Base-by-base conservation (phyloP, 2,329 filamentous ascomycete genomes). In the Paracamarosporium sp. region DNA sequence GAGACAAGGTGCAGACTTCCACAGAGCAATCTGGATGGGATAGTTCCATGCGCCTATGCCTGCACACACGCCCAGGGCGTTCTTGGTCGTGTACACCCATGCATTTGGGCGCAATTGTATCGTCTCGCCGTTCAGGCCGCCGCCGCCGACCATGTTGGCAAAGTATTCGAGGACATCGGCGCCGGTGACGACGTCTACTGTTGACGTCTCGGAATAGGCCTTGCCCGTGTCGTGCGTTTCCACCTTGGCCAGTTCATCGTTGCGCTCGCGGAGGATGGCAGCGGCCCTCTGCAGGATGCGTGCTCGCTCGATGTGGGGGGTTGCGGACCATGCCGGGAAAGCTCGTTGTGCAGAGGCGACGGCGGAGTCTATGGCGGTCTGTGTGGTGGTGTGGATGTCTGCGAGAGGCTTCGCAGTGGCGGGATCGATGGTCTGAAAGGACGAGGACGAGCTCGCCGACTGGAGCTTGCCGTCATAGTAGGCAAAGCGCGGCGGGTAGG, bases 31-130 rank as follows among this genome's bases (percentile, higher is more conserved):
- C 76, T 96, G 92, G 63, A 96, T 90, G 12, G 92, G 92, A 73
- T 96, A 96, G 78, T 96, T 96, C 92, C 92, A 96, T 13, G 92
- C 92, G 54, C 92, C 92, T 64, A 96, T 96, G 56, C 91, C 92
- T 13, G 86, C 92, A 74, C 92, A 96, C 13, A 95, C 91, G 25
- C 92, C 92, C 17, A 96, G 80, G 5, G 92, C 85, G 66, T 91
- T 90, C 74, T 95, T 94, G 70, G 87, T 89, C 11, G 90, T 93
- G 76, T 93, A 92, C 35, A 95, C 87, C 85, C 89, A 93, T 4
- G 92, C 91, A 64, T 92, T 88, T 50, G 88, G 82, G 36, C 92
- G 84, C 40, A 96, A 81, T 55, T 88, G 86, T 46, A 88, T 88
- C 20, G 90, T 90, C 76, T 94, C 91, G 57, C 92, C 92, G 68